Base-by-base conservation (phyloP, 805 yeast genomes). In the Yamadazyma olivae region DNA sequence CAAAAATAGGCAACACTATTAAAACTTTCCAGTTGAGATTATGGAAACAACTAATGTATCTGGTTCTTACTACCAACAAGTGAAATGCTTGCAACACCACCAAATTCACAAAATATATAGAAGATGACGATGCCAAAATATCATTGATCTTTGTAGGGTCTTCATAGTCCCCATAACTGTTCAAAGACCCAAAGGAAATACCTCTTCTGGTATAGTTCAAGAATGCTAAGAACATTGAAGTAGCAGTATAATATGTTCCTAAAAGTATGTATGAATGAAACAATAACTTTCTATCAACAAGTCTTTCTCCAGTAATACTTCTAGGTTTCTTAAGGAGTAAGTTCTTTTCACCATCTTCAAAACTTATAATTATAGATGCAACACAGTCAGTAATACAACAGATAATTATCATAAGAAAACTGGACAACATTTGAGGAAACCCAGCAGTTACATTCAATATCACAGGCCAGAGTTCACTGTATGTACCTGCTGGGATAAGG, bases 401-500 rank as follows among this genome's bases (percentile, higher is more conserved):
- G 34, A 74, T 70, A 14, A 73, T 61, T 35, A 74, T 72, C 78
- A 73, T 74, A 37, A 56, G 51, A 51, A 72, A 70, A 4, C 75
- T 69, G 2, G 75, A 67, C 28, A 74, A 50, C 46, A 64, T 56
- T 48, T 68, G 77, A 2, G 79, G 78, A 37, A 67, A 44, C 9
- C 78, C 77, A 46, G 68, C 69, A n/a, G 69, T 50, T 3, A 74
- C 61, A 43, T 69, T 74, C 37, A 71, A 41, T 17, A 74, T 42
- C 3, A 74, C 70, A 0, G 77, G 67, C 77, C 77, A 73, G 20
- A 74, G 55, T 50, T 74, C 77, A 27, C 75, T 60, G 46, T 49
- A 74, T 7, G 70, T 57, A 20, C 78, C 78, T 23, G 77, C 79
- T 12, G 79, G 77, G 36, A 74, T 50, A 35, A 74, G 51, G 48